Evolutionary conservation across 1,139 yeast species (phyloP).

Genomic region (Yamadazyma blattariae): DNA sequence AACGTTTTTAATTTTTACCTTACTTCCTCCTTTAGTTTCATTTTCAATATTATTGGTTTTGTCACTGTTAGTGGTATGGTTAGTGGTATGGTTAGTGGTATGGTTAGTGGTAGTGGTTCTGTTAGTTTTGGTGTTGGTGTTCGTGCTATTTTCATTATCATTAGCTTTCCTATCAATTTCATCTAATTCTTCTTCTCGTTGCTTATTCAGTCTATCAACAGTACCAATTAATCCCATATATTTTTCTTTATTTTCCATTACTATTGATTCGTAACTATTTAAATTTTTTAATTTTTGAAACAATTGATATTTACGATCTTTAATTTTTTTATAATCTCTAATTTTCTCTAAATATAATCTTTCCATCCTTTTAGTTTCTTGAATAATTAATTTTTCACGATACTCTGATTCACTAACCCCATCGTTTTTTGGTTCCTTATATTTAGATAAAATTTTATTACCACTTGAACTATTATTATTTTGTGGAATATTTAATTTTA

Average conservation of each 20-base stretch:
- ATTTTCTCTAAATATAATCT: constrained; percentile 18
- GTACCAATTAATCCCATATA: constrained; percentile 28
- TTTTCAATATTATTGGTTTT: background rate
- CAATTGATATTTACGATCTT: constrained; percentile 18
- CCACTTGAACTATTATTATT: constrained; percentile 17
- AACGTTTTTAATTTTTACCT: background rate
- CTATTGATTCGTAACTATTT: constrained; percentile 28
- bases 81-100: too few species aligned
- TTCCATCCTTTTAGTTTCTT: constrained; percentile 8
- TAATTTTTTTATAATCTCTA: constrained; percentile 15
- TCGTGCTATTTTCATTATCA: background rate
- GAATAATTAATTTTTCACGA: constrained; percentile 19
- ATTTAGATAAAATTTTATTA: background rate
- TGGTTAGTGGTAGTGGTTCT: background rate
- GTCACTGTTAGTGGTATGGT: background rate
- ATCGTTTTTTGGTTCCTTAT: constrained; percentile 25
- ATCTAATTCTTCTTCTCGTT: constrained; percentile 37
- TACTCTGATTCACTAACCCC: constrained; percentile 36
- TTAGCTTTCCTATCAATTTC: constrained; percentile 20
- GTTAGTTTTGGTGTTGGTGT: too few species aligned
- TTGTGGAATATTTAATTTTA: constrained; percentile 44
- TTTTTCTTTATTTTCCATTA: constrained; percentile 36
- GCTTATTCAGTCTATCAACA: constrained; percentile 15
- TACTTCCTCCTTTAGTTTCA: background rate
- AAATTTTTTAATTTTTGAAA: constrained; percentile 17